These are phyloP conservation scores for Teunomyces kruisii DNA, from an alignment of 805 yeast genomes.

Conservation along the genomic window DNA sequence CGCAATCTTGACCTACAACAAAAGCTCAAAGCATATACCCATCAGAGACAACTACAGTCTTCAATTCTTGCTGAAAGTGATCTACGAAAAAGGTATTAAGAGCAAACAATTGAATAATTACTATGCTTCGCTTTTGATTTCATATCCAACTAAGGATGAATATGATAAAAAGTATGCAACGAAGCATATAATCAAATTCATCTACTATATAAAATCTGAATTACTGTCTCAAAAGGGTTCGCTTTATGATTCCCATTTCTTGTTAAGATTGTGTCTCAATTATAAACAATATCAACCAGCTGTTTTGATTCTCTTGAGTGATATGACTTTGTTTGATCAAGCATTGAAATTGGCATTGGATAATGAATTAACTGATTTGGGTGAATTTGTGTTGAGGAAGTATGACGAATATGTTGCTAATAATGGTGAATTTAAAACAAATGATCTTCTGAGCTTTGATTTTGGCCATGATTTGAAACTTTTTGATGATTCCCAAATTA, in stretches of 20 bases:
- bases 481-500: conserved; percentile 18
- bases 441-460: conserved; percentile 5
- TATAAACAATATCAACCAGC: conserved; percentile 63
- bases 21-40: conserved; percentile 38
- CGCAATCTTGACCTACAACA: conserved; percentile 68
- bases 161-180: conserved; percentile 46
- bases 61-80: conserved; percentile 56
- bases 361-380: conserved; percentile 57
- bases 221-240: conserved; percentile 8
- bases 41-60: conserved; percentile 61
- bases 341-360: conserved; percentile 76
- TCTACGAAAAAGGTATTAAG: conserved; percentile 38
- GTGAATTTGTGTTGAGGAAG: conserved; percentile 33
- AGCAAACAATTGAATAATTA: conserved; percentile 63
- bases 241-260: conserved; percentile 66
- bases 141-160: conserved; percentile 24
- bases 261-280: conserved; percentile 69
- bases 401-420: conserved; percentile 25
- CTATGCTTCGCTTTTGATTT: conserved; percentile 63
- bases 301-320: conserved; percentile 65
- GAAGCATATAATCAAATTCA: conserved; percentile 32
- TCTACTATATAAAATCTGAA: conserved; percentile 23
- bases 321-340: conserved; percentile 68
- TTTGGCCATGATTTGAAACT: not conserved
- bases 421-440: conserved; percentile 10